Evolutionary conservation across 2,329 filamentous ascomycete species (phyloP).

Genomic region (Claviceps africana): DNA sequence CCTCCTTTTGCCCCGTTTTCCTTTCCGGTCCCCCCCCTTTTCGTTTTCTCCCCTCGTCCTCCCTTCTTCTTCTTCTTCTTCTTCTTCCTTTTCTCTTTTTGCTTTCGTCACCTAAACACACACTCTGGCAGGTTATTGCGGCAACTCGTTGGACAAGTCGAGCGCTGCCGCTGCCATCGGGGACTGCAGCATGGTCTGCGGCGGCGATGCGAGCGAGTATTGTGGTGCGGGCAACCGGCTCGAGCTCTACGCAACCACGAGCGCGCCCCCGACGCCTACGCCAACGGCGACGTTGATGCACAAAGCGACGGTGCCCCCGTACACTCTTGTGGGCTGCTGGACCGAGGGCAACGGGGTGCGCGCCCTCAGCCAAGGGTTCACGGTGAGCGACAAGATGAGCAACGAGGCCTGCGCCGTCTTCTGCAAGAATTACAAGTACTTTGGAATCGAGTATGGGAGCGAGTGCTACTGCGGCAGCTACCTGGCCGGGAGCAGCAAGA

Average conservation of each 20-base stretch:
- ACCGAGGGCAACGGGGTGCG: conserved; percentile 22
- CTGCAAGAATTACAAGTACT: conserved; percentile 25
- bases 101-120: neutral
- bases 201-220: conserved; percentile 26
- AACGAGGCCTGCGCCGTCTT: conserved; percentile 19
- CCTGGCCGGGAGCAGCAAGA: conserved; percentile 13
- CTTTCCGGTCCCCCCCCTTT: too few relatives aligned
- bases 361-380: conserved; percentile 18
- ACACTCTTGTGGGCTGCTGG: conserved; percentile 27
- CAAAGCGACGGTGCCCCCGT: conserved; percentile 13
- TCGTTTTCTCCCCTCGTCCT: neutral
- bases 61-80: neutral
- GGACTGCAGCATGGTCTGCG: conserved; percentile 26
- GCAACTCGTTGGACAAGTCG: conserved; percentile 23
- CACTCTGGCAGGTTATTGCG: conserved; percentile 29
- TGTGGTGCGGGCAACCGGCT: conserved; percentile 30
- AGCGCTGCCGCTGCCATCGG: conserved; percentile 15
- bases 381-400: conserved; percentile 17
- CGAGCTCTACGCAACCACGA: conserved; percentile 29
- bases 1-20: neutral
- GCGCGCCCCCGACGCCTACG: conserved; percentile 16
- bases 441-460: conserved; percentile 25
- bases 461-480: conserved; percentile 27
- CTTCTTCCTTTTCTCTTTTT: neutral
- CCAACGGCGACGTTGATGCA: conserved; percentile 14